A percentile compares a stretch with the other conserved stretches of the same genome.
Conservation (phyloP, 2,329 filamentous ascomycete genomes). For the Aureobasidium sp. region DNA sequence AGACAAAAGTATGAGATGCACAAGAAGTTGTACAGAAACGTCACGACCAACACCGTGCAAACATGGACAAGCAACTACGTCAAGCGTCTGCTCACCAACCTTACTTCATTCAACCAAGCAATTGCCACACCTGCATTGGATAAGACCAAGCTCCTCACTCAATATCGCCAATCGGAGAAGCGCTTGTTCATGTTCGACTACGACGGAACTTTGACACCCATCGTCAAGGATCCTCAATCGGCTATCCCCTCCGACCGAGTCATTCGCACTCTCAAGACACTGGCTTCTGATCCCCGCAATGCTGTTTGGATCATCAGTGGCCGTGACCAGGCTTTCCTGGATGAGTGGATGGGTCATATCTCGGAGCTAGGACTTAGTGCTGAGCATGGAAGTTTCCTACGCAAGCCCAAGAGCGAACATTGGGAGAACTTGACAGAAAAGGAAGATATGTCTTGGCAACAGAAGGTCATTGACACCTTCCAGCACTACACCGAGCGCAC, state of each 20-base stretch:
- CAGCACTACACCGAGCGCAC: constrained; percentile 81
- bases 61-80: constrained; percentile 77
- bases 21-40: constrained; percentile 67
- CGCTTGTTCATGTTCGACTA: constrained; percentile 98
- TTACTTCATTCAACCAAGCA: constrained; percentile 66
- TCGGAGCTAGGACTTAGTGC: constrained; percentile 83
- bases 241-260: constrained; percentile 82
- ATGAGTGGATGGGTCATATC: constrained; percentile 89
- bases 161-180: constrained; percentile 65
- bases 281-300: constrained; percentile 74
- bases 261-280: constrained; percentile 66
- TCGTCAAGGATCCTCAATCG: constrained; percentile 82
- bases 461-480: constrained; percentile 75
- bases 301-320: constrained; percentile 98
- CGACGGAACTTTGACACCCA: constrained; percentile 90
- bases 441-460: constrained; percentile 88
- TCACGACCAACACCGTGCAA: constrained; percentile 78
- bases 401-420: constrained; percentile 62
- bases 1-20: constrained; percentile 63
- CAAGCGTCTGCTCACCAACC: constrained; percentile 67
- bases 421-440: constrained; percentile 88
- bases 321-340: constrained; percentile 82
- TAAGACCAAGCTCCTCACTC: constrained; percentile 58
- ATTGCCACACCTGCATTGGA: constrained; percentile 77
- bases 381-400: constrained; percentile 94